Base-by-base conservation (phyloP, 2,329 filamentous ascomycete species). In the Monosporascus sp. region DNA sequence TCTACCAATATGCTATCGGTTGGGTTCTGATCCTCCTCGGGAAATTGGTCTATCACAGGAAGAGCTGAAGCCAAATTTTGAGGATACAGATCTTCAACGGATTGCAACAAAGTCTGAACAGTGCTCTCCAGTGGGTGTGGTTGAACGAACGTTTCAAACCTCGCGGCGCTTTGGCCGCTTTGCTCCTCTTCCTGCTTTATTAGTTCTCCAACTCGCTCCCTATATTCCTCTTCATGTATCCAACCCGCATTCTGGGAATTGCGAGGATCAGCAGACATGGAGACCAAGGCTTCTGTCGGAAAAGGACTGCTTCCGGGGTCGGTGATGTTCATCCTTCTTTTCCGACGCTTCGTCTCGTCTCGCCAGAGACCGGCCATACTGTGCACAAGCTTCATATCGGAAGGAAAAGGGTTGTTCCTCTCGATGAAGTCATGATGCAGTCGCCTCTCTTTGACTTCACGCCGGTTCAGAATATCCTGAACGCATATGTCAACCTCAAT, bases 341-440 rank as follows among this genome's bases (percentile, higher is more conserved):
- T 93, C 34, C 92, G 83, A 45, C 92, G 83, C 54, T 84, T 85
- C 0, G 87, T 90, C 69, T 97, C 94, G 62, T 96, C 91, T 66
- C 85, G 86, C 94, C 94, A 99, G 3, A 99, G 73, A 1, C 90
- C 88, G 52, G 91, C 91, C 89, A 99, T 93, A 59, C 94, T 99
- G 65, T 90, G 86, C 5, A 99, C 92, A 11, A 96, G 78, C 65
- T 95, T 96, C 65, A 92, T 76, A 59, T 90, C 85, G 0, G 78
- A 70, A 0, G 83, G 75, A 20, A 87, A 69, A 3, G 89, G 85
- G 37, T 80, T 76, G 11, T 84, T 70, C 14, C 83, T 80, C 68
- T 97, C 94, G 22, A 86, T 75, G 61, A 99, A 96, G 64, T 92
- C 85, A 65, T 97, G 90, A 66, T 99, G 94, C 7, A 97, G 77